Percentiles rank a stretch among this genome's conserved stretches.
These are phyloP conservation scores for Triticum urartu DNA, from an alignment of 176 grass and related monocot genomes.

Conservation along the genomic window DNA sequence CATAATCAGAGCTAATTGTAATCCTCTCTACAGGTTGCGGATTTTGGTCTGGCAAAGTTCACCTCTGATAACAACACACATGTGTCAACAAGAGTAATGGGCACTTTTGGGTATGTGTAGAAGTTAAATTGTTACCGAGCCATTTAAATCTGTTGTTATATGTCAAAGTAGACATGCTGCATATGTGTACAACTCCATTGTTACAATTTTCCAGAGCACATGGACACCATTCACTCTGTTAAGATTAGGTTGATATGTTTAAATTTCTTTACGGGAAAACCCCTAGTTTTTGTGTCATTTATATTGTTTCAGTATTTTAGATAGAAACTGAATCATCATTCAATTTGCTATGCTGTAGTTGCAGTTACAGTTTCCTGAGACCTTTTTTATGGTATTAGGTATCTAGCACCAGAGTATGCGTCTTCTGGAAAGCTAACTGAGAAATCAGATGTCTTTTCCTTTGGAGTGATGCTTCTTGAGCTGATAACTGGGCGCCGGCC, in stretches of 20 bases:
- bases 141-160: not conserved
- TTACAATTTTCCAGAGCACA: not conserved
- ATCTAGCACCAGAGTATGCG: conserved; percentile 97
- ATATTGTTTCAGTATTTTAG: not conserved
- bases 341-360: not conserved
- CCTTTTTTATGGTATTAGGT: conserved; percentile 47
- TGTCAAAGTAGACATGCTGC: not conserved
- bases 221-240: not conserved
- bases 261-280: not conserved
- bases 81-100: conserved; percentile 79
- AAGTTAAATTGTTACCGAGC: not conserved
- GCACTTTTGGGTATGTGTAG: conserved; percentile 67
- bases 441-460: conserved; percentile 96
- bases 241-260: not conserved
- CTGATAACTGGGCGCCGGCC: conserved; percentile 86
- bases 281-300: not conserved
- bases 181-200: not conserved
- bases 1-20: not conserved
- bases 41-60: conserved; percentile 80
- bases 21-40: conserved; percentile 48
- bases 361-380: conserved; percentile 14
- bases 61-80: conserved; percentile 64
- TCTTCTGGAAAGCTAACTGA: conserved; percentile 98
- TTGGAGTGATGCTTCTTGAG: conserved; percentile 94
- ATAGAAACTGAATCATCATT: not conserved